phyloP scores from a whole-genome alignment of 2,329 filamentous ascomycete species.

The Hymenotorrendiella dingleyae region DNA sequence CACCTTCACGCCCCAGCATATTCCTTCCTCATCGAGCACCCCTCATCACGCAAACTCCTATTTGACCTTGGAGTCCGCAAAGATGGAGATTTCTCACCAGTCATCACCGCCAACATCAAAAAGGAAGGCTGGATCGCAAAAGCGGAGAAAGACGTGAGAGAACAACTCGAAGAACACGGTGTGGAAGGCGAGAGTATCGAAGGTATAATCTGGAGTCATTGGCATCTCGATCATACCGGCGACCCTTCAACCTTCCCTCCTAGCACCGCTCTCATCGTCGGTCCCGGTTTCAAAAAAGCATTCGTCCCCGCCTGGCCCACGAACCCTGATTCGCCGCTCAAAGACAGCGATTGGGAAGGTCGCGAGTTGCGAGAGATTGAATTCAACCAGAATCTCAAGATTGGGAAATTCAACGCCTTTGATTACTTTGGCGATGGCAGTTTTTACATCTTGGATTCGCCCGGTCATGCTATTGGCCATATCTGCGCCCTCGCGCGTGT shows the following conservation, averaged over 20 bases:
- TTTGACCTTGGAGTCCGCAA: conserved; percentile 36
- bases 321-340: conserved; percentile 33
- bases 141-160: conserved; percentile 34
- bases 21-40: conserved; percentile 44
- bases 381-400: conserved; percentile 33
- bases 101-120: conserved; percentile 27
- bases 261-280: conserved; percentile 39
- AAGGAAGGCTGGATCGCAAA: conserved; percentile 31
- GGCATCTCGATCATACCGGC: conserved; percentile 38
- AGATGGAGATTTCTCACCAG: conserved; percentile 37
- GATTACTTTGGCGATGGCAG: conserved; percentile 51
- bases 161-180: conserved; percentile 35
- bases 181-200: conserved; percentile 31
- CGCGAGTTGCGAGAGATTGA: conserved; percentile 32
- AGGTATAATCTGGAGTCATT: conserved; percentile 32
- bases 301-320: conserved; percentile 40
- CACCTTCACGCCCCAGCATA: conserved; percentile 34
- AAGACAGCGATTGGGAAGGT: conserved; percentile 36
- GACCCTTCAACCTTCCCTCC: conserved; percentile 38
- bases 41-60: conserved; percentile 26
- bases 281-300: conserved; percentile 39
- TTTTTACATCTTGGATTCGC: conserved; percentile 48
- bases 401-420: conserved; percentile 40
- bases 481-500: conserved; percentile 44
- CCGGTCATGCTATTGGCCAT: conserved; percentile 47